Evolutionary conservation across 1,139 yeast genomes (phyloP), one percentile per base, ranked within the genome.

Genomic region (Saccharomyces hybrid): DNA sequence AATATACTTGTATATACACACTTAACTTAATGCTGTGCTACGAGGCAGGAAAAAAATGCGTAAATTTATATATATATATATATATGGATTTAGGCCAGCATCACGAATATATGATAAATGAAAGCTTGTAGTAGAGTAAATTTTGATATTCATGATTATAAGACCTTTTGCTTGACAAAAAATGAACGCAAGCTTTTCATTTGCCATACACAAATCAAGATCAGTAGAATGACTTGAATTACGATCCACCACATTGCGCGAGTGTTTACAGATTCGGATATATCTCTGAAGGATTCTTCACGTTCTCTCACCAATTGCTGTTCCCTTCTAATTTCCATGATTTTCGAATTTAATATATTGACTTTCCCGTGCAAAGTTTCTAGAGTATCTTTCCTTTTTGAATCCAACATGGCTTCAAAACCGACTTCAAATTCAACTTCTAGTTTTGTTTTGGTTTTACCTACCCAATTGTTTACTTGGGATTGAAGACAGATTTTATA

Each of bases 401-500:
- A 73, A 61, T 84, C 88, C 54, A 82, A 67, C 50, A 75, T 63
- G 34, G 73, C 70, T 55, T 81, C 84, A n/a, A 65, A 59, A 25
- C 86, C 87, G 46, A 83, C 73, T 28, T 75, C 77, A 59, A 81
- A 72, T 26, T 77, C 78, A 38, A 79, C 60, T 42, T 67, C 66
- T 58, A 81, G 71, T 69, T 75, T 79, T 56, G 69, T 82, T 65
- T 70, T 80, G 59, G 67, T 75, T 68, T 69, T 73, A 55, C 74
- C 75, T 70, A 76, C 77, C 88, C 82, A 82, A 56, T 82, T 83
- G 59, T 79, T 79, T 41, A 81, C 76, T 59, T 81, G 78, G 3
- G 89, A 86, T 56, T 83, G 82, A 63, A 85, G 75, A 70, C 95
- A 86, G 50, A 86, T 78, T 62, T 80, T 74, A 72, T 86, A 93